Base-by-base conservation (phyloP, 129 eudicot species). In the Solidago caesia region DNA sequence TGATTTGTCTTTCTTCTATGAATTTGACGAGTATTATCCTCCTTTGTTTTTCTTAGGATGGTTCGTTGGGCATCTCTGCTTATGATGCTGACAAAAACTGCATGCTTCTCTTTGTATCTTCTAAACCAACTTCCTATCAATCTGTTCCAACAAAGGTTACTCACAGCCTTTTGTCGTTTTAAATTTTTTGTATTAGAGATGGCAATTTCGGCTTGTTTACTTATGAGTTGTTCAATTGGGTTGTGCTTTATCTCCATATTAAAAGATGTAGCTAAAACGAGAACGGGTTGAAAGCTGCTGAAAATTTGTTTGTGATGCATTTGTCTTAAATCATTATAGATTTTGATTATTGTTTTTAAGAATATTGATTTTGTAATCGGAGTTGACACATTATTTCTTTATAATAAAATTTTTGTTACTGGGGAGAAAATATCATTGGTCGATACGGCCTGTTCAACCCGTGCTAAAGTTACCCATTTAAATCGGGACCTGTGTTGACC, bases 141-240 rank as follows among this genome's bases (percentile, higher is more conserved):
- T 83, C 98, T 27, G 88, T 86, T 79, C 96, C 98, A 47, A 93
- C 98, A 52, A 93, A 90, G 97, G 98, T 92, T 77, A 61, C 72
- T 70, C 4, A 55, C 57, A 58, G 55, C 63, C 58, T 68, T 27
- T 67, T 26, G 12, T 42, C 63, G 16, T 14, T 33, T 33, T 62
- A 29, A 10, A n/a, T 60, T 7, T 13, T 70, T 10, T 61, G 41
- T 72, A 16, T 56, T 56, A 56, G 4, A 56, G 27, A 8, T 56
- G 61, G 61, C 61, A 16, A 5, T n/a, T 56, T 25, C 13, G 61
- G 61, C 7, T 56, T 10, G 7, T 15, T 56, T 6, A 56, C 21
- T 27, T 15, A 7, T 15, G 61, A 56, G 61, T 21, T 25, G 10
- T n/a, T 56, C 10, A 56, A n/a, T 56, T 16, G 29, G 61, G 61